Evolutionary conservation across 257 asterid species (phyloP).

Genomic region (Solanum rostratum): DNA sequence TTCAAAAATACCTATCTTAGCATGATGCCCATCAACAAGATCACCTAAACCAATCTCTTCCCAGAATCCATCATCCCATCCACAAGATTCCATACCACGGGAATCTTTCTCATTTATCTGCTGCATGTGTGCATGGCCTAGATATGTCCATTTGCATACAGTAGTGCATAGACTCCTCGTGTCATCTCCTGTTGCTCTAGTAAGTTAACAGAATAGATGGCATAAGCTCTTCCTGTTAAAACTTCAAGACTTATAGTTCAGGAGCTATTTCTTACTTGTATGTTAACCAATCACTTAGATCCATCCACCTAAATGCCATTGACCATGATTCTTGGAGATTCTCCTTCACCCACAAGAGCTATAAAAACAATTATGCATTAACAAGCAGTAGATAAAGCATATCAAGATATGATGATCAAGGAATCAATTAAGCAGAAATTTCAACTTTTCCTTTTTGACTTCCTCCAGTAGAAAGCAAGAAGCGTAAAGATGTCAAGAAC

Average conservation of each 20-base stretch:
- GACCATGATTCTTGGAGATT: constrained; percentile 90
- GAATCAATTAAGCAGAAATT: not conserved
- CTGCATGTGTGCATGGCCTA: constrained; percentile 97
- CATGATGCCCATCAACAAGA: constrained; percentile 89
- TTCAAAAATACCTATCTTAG: constrained; percentile 65
- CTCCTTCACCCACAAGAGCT: constrained; percentile 99
- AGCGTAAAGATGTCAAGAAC: not conserved
- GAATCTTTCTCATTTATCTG: constrained; percentile 65
- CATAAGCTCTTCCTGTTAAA: not conserved
- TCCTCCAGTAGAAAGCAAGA: not conserved
- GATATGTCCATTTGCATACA: constrained; percentile 97
- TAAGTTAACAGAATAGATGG: not conserved
- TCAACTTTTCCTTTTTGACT: not conserved
- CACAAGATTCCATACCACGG: constrained; percentile 83
- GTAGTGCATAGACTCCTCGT: constrained; percentile 95
- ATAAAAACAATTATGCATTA: constrained; percentile 19
- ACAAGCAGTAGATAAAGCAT: constrained; percentile 5
- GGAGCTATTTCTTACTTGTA: constrained; percentile 41
- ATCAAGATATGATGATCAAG: not conserved
- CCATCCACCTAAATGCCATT: constrained; percentile 94
- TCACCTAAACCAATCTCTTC: constrained; percentile 96
- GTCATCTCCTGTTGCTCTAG: constrained; percentile 98
- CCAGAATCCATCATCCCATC: constrained; percentile 98
- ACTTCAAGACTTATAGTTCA: not conserved
- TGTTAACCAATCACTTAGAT: constrained; percentile 95